Conservation (phyloP, 345 rosid genomes). For the Excoecaria cochinchinensis region DNA sequence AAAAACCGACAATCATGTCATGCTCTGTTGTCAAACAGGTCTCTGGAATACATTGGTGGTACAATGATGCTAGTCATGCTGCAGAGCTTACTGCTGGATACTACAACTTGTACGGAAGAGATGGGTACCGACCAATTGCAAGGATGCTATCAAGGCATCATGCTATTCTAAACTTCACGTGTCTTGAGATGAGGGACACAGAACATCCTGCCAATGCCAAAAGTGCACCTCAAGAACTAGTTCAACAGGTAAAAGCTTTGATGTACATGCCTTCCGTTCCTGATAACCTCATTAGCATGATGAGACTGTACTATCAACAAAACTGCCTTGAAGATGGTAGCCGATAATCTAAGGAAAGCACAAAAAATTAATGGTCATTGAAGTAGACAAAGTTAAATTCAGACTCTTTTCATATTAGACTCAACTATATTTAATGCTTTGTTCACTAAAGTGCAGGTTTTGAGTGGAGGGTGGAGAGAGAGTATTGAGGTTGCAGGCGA, state of each 20-base stretch:
- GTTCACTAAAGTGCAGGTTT: constrained; percentile 45
- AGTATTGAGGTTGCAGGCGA: constrained; percentile 78
- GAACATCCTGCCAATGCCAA: constrained; percentile 60
- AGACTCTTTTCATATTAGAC: not conserved
- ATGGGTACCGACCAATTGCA: constrained; percentile 72
- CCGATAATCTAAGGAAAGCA: not conserved
- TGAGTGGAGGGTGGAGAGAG: constrained; percentile 79
- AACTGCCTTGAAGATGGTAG: no score
- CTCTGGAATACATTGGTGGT: constrained; percentile 96
- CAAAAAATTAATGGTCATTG: not conserved
- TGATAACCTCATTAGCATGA: no score
- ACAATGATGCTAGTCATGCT: constrained; percentile 62
- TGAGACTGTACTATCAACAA: no score
- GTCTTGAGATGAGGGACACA: constrained; percentile 75
- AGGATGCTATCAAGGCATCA: constrained; percentile 67
- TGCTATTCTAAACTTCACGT: constrained; percentile 71
- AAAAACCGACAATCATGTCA: constrained; percentile 28
- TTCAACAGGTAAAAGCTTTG: constrained; percentile 54
- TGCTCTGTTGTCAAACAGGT: constrained; percentile 39
- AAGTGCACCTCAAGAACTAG: constrained; percentile 80
- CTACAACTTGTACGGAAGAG: constrained; percentile 64
- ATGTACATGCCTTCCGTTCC: not conserved
- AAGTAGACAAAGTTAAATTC: constrained; percentile 10
- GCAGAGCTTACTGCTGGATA: constrained; percentile 88
- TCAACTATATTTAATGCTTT: constrained; percentile 8